These are phyloP conservation scores for Amphirosellinia nigrospora DNA, from an alignment of 495 filamentous ascomycete species.

Conservation along the genomic window DNA sequence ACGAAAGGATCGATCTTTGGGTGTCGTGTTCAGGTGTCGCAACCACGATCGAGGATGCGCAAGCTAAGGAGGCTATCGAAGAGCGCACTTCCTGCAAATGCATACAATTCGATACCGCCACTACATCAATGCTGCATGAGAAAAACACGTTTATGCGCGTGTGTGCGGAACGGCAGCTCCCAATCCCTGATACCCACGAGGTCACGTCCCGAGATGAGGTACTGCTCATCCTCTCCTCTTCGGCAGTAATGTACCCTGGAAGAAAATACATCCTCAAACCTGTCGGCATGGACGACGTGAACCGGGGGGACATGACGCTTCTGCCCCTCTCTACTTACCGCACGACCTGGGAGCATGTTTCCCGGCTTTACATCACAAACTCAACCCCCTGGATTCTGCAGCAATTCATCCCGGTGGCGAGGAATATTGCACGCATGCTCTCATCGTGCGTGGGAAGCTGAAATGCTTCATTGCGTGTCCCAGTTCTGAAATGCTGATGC, in stretches of 20 bases:
- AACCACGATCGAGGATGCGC: slow-evolving; percentile 65
- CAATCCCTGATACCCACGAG: slow-evolving; percentile 62
- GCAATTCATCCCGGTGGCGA: slow-evolving; percentile 64
- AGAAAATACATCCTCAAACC: slow-evolving; percentile 66
- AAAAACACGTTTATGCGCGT: slow-evolving; percentile 65
- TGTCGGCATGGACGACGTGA: slow-evolving; percentile 55
- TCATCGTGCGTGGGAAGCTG: slow-evolving; percentile 65
- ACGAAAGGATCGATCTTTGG: slow-evolving; percentile 74
- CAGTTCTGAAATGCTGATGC: slow-evolving; percentile 62
- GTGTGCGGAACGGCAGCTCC: slow-evolving; percentile 57
- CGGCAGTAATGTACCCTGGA: slow-evolving; percentile 34
- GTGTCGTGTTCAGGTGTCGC: slow-evolving; percentile 70
- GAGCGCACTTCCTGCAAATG: slow-evolving; percentile 62
- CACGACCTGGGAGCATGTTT: slow-evolving; percentile 61
- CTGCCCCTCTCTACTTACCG: slow-evolving; percentile 60
- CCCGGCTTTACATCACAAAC: slow-evolving; percentile 57
- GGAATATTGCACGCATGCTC: slow-evolving; percentile 72
- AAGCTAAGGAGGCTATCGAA: slow-evolving; percentile 67
- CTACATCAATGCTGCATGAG: slow-evolving; percentile 59
- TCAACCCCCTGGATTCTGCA: slow-evolving; percentile 71
- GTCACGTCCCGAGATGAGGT: slow-evolving; percentile 62
- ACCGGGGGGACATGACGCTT: slow-evolving; percentile 53
- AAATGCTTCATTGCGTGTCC: slow-evolving; percentile 69
- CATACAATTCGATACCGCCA: slow-evolving; percentile 53
- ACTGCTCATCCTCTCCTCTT: slow-evolving; percentile 54